Evolutionary conservation across 495 filamentous ascomycete species (phyloP), one percentile per base, ranked within the genome.

Genomic region (Penicilliopsis zonata): DNA sequence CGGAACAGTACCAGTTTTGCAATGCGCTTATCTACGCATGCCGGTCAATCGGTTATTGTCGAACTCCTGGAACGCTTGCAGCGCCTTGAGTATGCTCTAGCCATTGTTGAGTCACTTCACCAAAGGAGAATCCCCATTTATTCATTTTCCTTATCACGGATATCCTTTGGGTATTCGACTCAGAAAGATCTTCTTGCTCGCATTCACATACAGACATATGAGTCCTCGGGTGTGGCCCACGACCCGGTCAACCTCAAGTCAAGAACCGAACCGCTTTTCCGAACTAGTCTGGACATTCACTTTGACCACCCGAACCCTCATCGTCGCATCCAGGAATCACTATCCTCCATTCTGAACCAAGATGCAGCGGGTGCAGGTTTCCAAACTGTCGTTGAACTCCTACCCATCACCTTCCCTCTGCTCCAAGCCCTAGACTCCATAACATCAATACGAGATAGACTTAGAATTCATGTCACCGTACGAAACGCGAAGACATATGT

Each of bases 241-340:
- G 56, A 57, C 18, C 35, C 50, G n/a, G 12, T 32, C 5, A 38
- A 37, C 26, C 33, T 50, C 15, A 10, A 43, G 6, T 52, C 44
- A 20, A 49, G 44, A 21, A 26, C 37, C 7, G 41, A 51, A 32
- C 36, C 49, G 0, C 34, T 59, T n/a, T 63, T 55, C 39, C 40
- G 36, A 13, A 28, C 56, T 17, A 41, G 37, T 4, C 28, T 67
- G 14, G 44, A 41, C 15, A 50, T 71, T 23, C 46, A 36, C 5
- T 59, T 96, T 14, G 69, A 78, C 13, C 45, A 47, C 13, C 61
- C 62, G 9, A 93, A 85, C 40, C 87, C 87, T 0, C 86, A 94
- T 48, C 62, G 79, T 27, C 72, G 80, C 10, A 75, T 86, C 13
- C 57, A 72, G 21, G 73, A 80, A 33, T 57, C 70, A 18, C 60